Conservation (phyloP, 2,329 filamentous ascomycete genomes). For the Nothopassalora personata region DNA sequence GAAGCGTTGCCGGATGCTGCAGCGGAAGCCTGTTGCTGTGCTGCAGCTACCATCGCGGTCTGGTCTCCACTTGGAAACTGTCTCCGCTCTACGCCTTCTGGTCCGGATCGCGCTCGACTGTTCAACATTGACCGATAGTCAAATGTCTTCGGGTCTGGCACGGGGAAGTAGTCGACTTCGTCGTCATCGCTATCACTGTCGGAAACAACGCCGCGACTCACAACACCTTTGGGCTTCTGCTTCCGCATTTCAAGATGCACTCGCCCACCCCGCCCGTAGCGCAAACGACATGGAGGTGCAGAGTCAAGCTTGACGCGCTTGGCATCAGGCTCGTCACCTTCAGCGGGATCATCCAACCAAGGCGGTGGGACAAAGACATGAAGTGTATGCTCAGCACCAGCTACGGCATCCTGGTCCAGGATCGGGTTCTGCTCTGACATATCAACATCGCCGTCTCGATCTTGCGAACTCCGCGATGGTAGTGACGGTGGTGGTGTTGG, state of each 20-base stretch:
- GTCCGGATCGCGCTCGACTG: slow-evolving; percentile 35
- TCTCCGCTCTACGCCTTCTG: slow-evolving; percentile 17
- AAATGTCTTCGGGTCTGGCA: slow-evolving; percentile 50
- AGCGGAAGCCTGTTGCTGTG: slow-evolving; percentile 13
- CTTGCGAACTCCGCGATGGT: slow-evolving; percentile 37
- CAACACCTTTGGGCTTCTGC: slow-evolving; percentile 20
- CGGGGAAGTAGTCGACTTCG: slow-evolving; percentile 42
- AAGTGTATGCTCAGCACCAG: slow-evolving; percentile 21
- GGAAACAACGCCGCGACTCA: slow-evolving; percentile 47
- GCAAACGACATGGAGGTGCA: slow-evolving; percentile 68
- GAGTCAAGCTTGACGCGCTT: slow-evolving; percentile 42
- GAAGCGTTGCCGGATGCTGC: slow-evolving; percentile 3
- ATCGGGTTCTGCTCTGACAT: slow-evolving; percentile 29
- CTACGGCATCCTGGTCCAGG: slow-evolving; percentile 8
- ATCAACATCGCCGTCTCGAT: slow-evolving; percentile 34
- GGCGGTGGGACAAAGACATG: slow-evolving; percentile 20
- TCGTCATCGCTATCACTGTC: slow-evolving; percentile 78
- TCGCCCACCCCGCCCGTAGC: slow-evolving; percentile 77
- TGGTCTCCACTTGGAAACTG: slow-evolving; percentile 20
- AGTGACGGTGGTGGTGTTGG: slow-evolving; percentile 46
- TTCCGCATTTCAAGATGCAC: slow-evolving; percentile 69
- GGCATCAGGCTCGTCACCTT: slow-evolving; percentile 14
- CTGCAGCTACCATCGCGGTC: slow-evolving; percentile 19
- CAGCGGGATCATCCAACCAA: slow-evolving; percentile 5
- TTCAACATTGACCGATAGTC: slow-evolving; percentile 61